A percentile compares a stretch with the other conserved stretches of the same genome.
Evolutionary conservation across 805 yeast species (phyloP).

Genomic region (Kazachstania bromeliacearum): DNA sequence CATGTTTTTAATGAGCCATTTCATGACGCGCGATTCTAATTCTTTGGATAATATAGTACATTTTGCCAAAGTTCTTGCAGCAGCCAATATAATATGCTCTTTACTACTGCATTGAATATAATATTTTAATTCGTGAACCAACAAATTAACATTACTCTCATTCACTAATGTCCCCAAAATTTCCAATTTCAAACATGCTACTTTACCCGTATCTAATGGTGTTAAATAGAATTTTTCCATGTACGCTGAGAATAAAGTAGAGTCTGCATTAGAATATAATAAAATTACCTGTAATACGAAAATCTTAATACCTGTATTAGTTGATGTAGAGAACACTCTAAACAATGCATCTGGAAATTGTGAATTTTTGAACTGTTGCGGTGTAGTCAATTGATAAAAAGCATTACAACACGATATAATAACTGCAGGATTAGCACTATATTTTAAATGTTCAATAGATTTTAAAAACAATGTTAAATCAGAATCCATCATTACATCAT

Average conservation of each 20-base stretch:
- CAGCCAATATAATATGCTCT: conserved; percentile 31
- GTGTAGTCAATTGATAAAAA: conserved; percentile 48
- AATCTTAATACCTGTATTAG: conserved; percentile 27
- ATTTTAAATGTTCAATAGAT: conserved; percentile 38
- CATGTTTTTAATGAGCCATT: conserved; percentile 53
- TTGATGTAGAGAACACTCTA: conserved; percentile 30
- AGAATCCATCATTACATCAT: conserved; percentile 38
- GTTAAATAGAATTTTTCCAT: conserved; percentile 44
- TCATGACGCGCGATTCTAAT: conserved; percentile 48
- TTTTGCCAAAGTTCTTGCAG: conserved; percentile 53
- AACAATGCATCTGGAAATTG: conserved; percentile 44
- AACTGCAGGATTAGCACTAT: conserved; percentile 49
- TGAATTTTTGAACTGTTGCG: conserved; percentile 38
- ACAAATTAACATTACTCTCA: conserved; percentile 39
- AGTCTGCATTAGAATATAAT: conserved; percentile 26
- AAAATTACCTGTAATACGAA: conserved; percentile 41
- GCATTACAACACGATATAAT: conserved; percentile 52
- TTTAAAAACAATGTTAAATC: conserved; percentile 52
- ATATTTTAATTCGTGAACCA: conserved; percentile 57
- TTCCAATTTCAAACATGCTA: conserved; percentile 46
- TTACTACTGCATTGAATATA: conserved; percentile 32
- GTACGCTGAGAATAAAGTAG: conserved; percentile 29
- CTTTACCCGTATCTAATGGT: conserved; percentile 40
- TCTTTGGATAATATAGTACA: conserved; percentile 42
- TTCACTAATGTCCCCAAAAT: conserved; percentile 52